Percentiles rank a stretch among this genome's conserved stretches.
Conservation (phyloP, 257 asterid genomes). For the Coffea canephora region DNA sequence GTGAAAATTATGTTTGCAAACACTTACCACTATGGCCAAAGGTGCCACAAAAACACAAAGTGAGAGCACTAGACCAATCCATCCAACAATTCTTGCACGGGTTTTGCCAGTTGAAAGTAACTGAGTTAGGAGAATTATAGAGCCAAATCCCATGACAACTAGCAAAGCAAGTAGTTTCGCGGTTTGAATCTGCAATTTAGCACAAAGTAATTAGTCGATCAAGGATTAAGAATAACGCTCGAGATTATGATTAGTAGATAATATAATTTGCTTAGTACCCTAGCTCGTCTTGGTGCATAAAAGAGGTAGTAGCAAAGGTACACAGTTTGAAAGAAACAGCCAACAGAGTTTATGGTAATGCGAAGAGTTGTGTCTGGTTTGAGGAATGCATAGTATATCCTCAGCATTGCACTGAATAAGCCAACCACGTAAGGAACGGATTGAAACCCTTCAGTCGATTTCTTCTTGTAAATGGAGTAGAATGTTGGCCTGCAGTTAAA, state of each 20-base stretch:
- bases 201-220: neutral
- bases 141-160: constrained; percentile 45
- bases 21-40: constrained; percentile 51
- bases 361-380: constrained; percentile 60
- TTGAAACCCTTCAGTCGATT: constrained; percentile 60
- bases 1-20: neutral
- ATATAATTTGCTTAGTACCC: constrained; percentile 28
- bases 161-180: constrained; percentile 34
- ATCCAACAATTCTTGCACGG: constrained; percentile 49
- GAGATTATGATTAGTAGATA: neutral
- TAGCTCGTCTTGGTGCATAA: constrained; percentile 42
- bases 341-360: constrained; percentile 61
- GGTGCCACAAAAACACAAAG: constrained; percentile 73
- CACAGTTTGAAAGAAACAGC: constrained; percentile 47
- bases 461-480: constrained; percentile 49
- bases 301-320: constrained; percentile 51
- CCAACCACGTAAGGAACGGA: constrained; percentile 54
- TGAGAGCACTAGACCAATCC: constrained; percentile 66
- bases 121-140: constrained; percentile 36
- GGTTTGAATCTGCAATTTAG: constrained; percentile 38
- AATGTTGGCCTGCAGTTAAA: constrained; percentile 53
- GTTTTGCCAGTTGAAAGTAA: constrained; percentile 32
- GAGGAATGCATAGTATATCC: constrained; percentile 70
- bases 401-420: constrained; percentile 61
- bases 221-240: neutral